Percentiles rank a stretch among this genome's conserved stretches.
Conservation (phyloP, 2,329 filamentous ascomycete genomes). For the Verticillium isaacii region DNA sequence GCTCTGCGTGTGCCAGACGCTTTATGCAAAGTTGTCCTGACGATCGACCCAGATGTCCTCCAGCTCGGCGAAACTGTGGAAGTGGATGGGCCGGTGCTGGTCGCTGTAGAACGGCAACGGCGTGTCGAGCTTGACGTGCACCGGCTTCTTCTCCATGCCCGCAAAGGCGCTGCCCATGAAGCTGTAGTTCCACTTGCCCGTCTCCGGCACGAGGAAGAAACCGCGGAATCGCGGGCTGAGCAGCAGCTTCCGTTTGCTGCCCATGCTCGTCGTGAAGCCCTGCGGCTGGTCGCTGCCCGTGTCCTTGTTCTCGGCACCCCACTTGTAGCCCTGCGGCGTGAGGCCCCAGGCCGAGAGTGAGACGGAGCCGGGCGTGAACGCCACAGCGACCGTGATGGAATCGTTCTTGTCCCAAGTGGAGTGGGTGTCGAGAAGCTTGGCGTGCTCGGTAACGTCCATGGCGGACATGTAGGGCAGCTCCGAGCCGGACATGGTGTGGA, state of each 20-base stretch:
- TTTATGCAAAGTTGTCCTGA: conserved; percentile 85
- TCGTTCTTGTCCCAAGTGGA: conserved; percentile 74
- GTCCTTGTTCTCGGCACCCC: conserved; percentile 96
- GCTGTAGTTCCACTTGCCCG: conserved; percentile 92
- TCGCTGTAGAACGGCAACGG: conserved; percentile 88
- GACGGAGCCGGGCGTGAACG: conserved; percentile 94
- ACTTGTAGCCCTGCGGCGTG: conserved; percentile 88
- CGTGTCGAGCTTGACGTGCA: conserved; percentile 91
- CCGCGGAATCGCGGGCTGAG: conserved; percentile 91
- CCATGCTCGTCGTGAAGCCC: conserved; percentile 88
- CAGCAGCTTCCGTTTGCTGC: conserved; percentile 90
- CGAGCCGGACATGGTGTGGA: conserved; percentile 92
- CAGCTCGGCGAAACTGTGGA: conserved; percentile 94
- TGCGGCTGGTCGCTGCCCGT: conserved; percentile 86
- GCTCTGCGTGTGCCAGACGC: background rate
- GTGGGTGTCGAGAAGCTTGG: conserved; percentile 82
- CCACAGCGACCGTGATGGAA: conserved; percentile 90
- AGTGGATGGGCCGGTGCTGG: conserved; percentile 87
- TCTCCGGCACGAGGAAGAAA: conserved; percentile 93
- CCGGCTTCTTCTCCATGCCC: conserved; percentile 81
- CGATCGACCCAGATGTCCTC: conserved; percentile 96
- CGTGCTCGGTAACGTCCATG: conserved; percentile 89
- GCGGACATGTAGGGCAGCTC: conserved; percentile 96
- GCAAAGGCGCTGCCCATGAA: conserved; percentile 93
- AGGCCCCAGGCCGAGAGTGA: conserved; percentile 91